A percentile compares a stretch with the other conserved stretches of the same genome.
phyloP scores from a whole-genome alignment of 768 basidiomycete species.

The Leccinum subtestaceum region DNA sequence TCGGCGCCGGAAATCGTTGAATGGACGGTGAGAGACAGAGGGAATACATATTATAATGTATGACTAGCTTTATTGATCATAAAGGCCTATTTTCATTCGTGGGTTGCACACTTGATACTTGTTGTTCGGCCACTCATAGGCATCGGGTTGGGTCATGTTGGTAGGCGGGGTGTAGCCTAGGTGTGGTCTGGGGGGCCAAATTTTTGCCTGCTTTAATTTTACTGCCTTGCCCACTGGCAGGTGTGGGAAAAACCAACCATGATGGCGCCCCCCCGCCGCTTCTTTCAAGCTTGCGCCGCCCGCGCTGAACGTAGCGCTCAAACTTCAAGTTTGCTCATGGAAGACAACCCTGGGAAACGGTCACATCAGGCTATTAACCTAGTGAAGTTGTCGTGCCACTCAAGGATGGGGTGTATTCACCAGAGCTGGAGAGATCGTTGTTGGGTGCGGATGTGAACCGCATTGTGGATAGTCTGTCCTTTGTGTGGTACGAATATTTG shows the following conservation, averaged over 20 bases:
- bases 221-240: no score
- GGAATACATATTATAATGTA: not conserved
- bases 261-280: not conserved
- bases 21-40: not conserved
- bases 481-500: constrained; percentile 66
- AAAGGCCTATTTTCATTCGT: no score
- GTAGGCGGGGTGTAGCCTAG: no score
- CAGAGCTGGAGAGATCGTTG: constrained; percentile 48
- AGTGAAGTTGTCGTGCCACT: constrained; percentile 34
- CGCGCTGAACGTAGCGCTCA: not conserved
- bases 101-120: not conserved
- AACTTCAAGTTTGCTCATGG: not conserved
- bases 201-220: no score
- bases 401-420: constrained; percentile 54
- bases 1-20: not conserved
- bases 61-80: not conserved
- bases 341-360: not conserved
- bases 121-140: not conserved
- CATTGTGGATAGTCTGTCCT: constrained; percentile 54
- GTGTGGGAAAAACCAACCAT: not conserved
- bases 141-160: no score
- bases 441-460: constrained; percentile 57
- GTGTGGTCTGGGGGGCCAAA: no score
- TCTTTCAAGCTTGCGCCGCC: not conserved
- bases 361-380: not conserved